phyloP scores from a whole-genome alignment of 148 eudicot species.

The Drosera capensis region DNA sequence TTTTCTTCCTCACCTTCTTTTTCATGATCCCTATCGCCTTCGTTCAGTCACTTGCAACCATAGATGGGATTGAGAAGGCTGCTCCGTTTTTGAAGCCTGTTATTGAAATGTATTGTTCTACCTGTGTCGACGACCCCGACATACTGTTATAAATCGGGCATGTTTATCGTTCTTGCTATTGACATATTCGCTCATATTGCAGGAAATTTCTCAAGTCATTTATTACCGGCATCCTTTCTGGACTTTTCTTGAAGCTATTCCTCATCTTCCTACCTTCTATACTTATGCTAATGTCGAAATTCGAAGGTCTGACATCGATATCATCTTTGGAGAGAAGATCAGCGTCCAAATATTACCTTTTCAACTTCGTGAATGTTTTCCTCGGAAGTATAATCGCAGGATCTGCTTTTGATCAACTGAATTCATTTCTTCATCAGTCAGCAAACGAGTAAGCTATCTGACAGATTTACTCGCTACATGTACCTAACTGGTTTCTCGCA shows the following conservation, averaged over 20 bases:
- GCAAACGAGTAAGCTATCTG: constrained; percentile 38
- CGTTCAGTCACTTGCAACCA: constrained; percentile 93
- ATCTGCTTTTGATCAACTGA: constrained; percentile 70
- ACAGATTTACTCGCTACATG: neutral
- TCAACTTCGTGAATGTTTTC: constrained; percentile 88
- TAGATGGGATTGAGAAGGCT: constrained; percentile 72
- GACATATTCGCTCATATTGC: constrained; percentile 13
- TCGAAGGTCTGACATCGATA: constrained; percentile 66
- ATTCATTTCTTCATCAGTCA: constrained; percentile 37
- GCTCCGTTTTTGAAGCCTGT: constrained; percentile 84
- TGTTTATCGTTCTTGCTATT: neutral
- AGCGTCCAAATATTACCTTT: constrained; percentile 76
- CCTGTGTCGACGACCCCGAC: too few relatives aligned
- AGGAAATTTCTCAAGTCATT: constrained; percentile 62
- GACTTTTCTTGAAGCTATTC: constrained; percentile 87
- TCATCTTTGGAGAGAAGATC: constrained; percentile 79
- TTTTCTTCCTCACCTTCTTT: constrained; percentile 77
- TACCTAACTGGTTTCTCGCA: neutral
- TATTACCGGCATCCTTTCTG: constrained; percentile 79
- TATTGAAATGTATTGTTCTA: constrained; percentile 52
- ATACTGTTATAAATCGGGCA: too few relatives aligned
- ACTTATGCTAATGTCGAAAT: constrained; percentile 85
- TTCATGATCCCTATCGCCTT: constrained; percentile 96
- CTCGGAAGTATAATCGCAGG: constrained; percentile 74
- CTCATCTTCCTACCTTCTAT: constrained; percentile 82